Evolutionary conservation across 129 eudicot genomes (phyloP), one percentile per base, ranked within the genome.

Genomic region (Artemisia tridentata): DNA sequence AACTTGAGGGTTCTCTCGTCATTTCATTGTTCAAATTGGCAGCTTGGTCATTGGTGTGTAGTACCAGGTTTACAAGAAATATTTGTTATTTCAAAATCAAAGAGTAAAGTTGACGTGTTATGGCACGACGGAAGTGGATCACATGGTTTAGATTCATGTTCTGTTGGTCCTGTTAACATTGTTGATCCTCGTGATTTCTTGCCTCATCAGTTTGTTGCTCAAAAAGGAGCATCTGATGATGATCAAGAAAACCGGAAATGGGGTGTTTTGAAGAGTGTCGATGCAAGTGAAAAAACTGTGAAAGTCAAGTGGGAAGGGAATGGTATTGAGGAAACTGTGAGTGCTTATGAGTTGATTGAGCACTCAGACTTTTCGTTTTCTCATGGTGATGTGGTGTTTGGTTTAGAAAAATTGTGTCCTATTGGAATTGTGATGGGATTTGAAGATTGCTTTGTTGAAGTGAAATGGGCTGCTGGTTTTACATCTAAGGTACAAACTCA

Each of bases 301-400:
- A 81, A 79, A 74, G 95, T 90, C 29, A 75, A 63, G 48, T 90
- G 97, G 97, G 72, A 69, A 74, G 79, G 64, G 49, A 71, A 62
- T 25, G 41, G 5, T 13, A 51, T 25, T 14, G 96, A 84, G 63
- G 95, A 86, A 78, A 83, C 62, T 29, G 95, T 85, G 56, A 90
- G 97, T 82, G 91, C 97, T 43, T 90, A 90, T 79, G 95, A 90
- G 72, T 73, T 90, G 72, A 79, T 80, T 62, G 95, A 90, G 79
- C 97, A 90, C 72, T 87, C 95, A 1, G 87, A 87, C 13, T 85
- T 69, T 76, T 72, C 81, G 11, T 86, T 51, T 79, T 67, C 74
- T 34, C 25, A 81, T 4, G 95, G 91, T 38, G 91, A 87, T 67
- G 82, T 78, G 21, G 95, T 90, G 59, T 80, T 84, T 70, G 73